Evolutionary conservation across 352 stramenopile genomes (phyloP), one percentile per base, ranked within the genome.

Genomic region (Globisporangium okanoganense): DNA sequence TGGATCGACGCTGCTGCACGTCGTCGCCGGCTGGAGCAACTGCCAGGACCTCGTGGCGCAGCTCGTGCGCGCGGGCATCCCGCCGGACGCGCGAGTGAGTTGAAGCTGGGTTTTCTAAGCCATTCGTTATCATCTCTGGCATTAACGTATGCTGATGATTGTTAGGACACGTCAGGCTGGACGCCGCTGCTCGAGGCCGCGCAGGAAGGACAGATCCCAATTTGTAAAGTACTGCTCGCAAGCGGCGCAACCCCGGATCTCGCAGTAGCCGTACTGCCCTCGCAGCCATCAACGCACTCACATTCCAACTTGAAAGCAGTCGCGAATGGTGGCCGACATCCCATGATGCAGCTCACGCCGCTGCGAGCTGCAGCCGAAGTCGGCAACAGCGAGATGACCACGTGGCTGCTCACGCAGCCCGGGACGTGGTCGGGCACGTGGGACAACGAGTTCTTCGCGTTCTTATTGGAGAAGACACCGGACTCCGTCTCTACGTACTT

Each of bases 151-250:
- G 2, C 1, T 9, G 10, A 31, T 45, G 22, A 22, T 41, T 20
- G 13, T 13, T 40, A 75, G 53, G 75, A 87, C 55, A 59, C 67
- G 31, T 71, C 67, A 12, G 79, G 77, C 22, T 87, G 79, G 79
- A 87, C 75, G 44, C 77, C 79, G 24, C 58, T 87, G 61, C 73
- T 89, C 7, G 79, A 89, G 47, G 79, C 77, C 5, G 73, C 76
- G 5, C 77, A 89, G 47, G 77, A 86, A 62, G 79, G 75, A 2
- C 77, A 83, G 53, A 72, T 84, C 53, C 58, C 45, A 22, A 76
- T 75, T n/a, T 85, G 77, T 35, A 62, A 76, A 49, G 70, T 76
- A 22, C 61, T 87, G 22, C 38, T 87, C 4, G 72, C 69, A 13
- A 58, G 67, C n/a, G 74, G 74, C 16, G 77, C 75, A 9, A 79